These are phyloP conservation scores for Kickxella alabastrina DNA, from an alignment of 192 early-diverging fungal genomes.

Conservation along the genomic window DNA sequence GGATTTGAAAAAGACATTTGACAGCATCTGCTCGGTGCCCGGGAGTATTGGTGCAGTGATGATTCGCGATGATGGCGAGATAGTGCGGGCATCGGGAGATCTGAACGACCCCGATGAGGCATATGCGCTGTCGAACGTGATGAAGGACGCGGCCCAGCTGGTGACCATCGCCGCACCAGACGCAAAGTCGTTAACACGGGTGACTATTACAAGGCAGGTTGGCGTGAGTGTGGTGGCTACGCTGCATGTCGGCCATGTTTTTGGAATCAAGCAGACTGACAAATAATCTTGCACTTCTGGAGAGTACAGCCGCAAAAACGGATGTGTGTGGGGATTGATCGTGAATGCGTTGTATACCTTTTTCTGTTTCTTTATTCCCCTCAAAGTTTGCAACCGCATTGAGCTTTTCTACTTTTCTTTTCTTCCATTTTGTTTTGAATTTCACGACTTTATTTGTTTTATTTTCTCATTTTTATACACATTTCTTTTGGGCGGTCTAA, in stretches of 20 bases:
- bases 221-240: constrained; percentile 34
- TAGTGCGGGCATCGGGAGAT: constrained; percentile 31
- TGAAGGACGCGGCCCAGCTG: constrained; percentile 42
- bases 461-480: no score
- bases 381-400: no score
- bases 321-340: no score
- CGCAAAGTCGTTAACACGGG: constrained; percentile 24
- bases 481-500: no score
- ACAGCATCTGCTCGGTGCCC: constrained; percentile 38
- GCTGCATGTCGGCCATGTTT: constrained; percentile 28
- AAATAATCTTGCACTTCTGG: constrained; percentile 23
- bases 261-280: constrained; percentile 29
- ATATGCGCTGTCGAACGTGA: constrained; percentile 24
- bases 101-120: constrained; percentile 25
- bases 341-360: no score
- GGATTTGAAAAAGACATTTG: constrained; percentile 49
- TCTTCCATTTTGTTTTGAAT: no score
- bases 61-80: constrained; percentile 42
- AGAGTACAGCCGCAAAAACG: no score
- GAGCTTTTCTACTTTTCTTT: no score
- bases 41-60: constrained; percentile 46
- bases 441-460: no score
- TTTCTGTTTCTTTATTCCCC: no score
- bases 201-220: constrained; percentile 29
- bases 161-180: constrained; percentile 26